These are phyloP conservation scores for Quercus suber DNA, from an alignment of 306 rosid species.

Conservation along the genomic window DNA sequence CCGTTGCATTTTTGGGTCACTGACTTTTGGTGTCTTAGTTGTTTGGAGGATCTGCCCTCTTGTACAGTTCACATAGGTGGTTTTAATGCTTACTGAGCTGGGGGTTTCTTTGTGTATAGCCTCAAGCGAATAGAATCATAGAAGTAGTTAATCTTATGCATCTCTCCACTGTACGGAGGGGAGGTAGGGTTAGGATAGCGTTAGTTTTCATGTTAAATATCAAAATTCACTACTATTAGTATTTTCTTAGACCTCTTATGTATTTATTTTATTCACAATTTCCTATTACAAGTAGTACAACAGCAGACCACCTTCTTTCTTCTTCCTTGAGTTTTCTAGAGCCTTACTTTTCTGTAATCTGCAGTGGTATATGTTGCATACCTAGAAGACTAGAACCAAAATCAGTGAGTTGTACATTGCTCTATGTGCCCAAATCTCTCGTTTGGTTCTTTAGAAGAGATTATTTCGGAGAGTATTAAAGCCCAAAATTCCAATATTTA, in stretches of 20 bases:
- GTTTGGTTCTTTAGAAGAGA: too few relatives aligned
- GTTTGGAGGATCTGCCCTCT: background rate
- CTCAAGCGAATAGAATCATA: background rate
- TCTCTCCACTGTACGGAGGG: background rate
- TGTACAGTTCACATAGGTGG: conserved; percentile 23
- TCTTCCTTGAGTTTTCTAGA: background rate
- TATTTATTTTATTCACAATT: background rate
- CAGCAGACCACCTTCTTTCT: background rate
- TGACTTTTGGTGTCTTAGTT: background rate
- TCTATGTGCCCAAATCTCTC: too few relatives aligned
- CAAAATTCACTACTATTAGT: background rate
- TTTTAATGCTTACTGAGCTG: conserved; percentile 15
- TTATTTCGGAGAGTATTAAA: too few relatives aligned
- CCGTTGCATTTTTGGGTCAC: background rate
- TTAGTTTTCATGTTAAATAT: background rate
- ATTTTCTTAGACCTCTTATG: background rate
- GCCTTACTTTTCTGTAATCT: background rate
- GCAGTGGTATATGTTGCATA: background rate
- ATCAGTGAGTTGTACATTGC: too few relatives aligned
- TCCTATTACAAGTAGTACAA: background rate
- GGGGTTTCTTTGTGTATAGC: background rate
- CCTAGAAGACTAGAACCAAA: background rate
- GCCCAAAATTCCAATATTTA: too few relatives aligned
- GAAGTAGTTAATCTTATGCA: conserved; percentile 3
- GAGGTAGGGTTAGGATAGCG: background rate